A percentile compares a stretch with the other conserved stretches of the same genome.
Conservation (phyloP, 2,329 filamentous ascomycete species). For the Apiospora koreana region DNA sequence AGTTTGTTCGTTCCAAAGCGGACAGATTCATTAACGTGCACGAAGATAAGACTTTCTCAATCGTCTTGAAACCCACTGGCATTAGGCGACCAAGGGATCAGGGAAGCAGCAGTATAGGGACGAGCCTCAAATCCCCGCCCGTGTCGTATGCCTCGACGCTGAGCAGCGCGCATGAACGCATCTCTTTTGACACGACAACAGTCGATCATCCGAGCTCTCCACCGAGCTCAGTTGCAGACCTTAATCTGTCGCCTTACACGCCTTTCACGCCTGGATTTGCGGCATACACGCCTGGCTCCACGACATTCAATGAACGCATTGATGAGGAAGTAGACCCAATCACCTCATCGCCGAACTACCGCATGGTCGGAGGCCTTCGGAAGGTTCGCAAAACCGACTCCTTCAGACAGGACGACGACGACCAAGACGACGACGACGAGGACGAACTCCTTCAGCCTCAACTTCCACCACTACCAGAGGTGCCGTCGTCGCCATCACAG, state of each 20-base stretch:
- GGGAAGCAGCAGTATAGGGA: constrained; percentile 25
- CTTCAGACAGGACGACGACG: constrained; percentile 31
- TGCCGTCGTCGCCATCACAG: constrained; percentile 20
- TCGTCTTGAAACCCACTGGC: constrained; percentile 38
- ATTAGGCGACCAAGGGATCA: constrained; percentile 12
- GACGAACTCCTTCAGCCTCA: constrained; percentile 36
- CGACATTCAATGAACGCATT: constrained; percentile 28
- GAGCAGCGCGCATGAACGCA: constrained; percentile 51
- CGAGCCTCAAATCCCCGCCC: constrained; percentile 44
- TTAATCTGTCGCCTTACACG: constrained; percentile 39
- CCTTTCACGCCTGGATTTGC: not conserved
- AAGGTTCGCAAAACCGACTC: constrained; percentile 50
- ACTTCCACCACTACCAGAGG: constrained; percentile 34
- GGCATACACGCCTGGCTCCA: not conserved
- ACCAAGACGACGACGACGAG: constrained; percentile 27
- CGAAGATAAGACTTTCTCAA: constrained; percentile 60
- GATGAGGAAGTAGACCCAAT: constrained; percentile 18
- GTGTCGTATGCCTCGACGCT: constrained; percentile 44
- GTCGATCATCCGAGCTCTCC: constrained; percentile 51
- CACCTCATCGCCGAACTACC: constrained; percentile 53
- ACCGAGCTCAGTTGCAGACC: constrained; percentile 49
- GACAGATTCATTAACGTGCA: constrained; percentile 52
- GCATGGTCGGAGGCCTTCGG: constrained; percentile 55
- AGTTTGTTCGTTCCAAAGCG: constrained; percentile 37
- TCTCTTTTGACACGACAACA: constrained; percentile 48